Conservation (phyloP, 176 grass and related monocot genomes). For the Bromus sterilis region DNA sequence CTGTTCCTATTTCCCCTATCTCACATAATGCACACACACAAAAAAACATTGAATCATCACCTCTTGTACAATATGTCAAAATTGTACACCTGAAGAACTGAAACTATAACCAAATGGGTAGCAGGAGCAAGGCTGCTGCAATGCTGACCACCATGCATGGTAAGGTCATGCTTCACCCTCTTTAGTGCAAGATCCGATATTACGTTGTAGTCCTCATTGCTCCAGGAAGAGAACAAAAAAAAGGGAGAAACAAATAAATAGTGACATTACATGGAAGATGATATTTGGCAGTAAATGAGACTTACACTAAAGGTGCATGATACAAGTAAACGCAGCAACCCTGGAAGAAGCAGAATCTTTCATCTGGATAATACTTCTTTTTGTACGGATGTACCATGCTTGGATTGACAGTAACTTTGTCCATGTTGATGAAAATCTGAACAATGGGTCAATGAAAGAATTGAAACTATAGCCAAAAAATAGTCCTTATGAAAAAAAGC, state of each 20-base stretch:
- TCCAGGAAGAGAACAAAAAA: constrained; percentile 27
- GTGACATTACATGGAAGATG: constrained; percentile 19
- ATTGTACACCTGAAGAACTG: constrained; percentile 49
- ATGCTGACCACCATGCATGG: constrained; percentile 79
- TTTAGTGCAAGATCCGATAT: constrained; percentile 75
- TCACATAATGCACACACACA: not conserved
- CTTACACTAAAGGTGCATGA: constrained; percentile 58
- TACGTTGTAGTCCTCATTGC: constrained; percentile 68
- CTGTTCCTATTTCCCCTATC: not conserved
- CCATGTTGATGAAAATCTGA: constrained; percentile 77
- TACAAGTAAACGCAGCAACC: constrained; percentile 63
- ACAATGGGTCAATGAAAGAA: constrained; percentile 20
- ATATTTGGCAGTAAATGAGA: constrained; percentile 29
- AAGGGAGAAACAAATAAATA: constrained; percentile 17
- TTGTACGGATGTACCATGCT: constrained; percentile 52
- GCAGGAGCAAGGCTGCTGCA: constrained; percentile 61
- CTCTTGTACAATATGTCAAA: constrained; percentile 87
- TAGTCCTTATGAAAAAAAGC: not conserved
- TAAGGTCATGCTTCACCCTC: constrained; percentile 72
- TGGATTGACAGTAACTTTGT: constrained; percentile 29
- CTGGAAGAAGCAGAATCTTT: constrained; percentile 86
- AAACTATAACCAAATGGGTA: constrained; percentile 82
- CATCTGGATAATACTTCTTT: constrained; percentile 60
- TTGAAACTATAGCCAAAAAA: constrained; percentile 10
- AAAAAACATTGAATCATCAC: constrained; percentile 31